Base-by-base conservation (phyloP, 148 eudicot genomes). In the Rhododendron williamsianum region DNA sequence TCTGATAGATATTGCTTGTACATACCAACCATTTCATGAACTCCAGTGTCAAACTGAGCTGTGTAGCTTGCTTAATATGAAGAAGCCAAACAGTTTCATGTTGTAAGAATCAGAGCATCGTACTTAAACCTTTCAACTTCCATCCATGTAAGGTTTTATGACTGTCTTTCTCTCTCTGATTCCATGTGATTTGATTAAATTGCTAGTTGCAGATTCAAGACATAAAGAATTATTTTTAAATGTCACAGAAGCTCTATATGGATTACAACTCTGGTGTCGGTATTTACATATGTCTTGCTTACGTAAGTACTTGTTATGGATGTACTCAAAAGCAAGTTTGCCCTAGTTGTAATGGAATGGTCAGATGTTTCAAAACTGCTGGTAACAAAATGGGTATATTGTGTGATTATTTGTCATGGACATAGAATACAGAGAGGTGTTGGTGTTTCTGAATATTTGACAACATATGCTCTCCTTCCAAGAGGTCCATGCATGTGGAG, bases 401-500 rank as follows among this genome's bases (percentile, higher is more conserved):
- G 27, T 19, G 33, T 58, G 10, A 36, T 38, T 78, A 11, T 78
- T 11, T 77, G 60, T 49, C 4, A 38, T 25, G 38, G 82, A 78
- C 15, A 2, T n/a, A 78, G 81, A 48, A 48, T 78, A 9, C 27
- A 27, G 52, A 43, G 54, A 78, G 54, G 21, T 82, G 3, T 54
- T 9, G 27, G 30, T 56, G 83, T 33, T 36, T 81, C 36, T 79
- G 21, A 46, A 45, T 48, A 79, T 82, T 82, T 41, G 35, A 30
- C 38, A 71, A 33, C 19, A 4, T 30, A 71, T 30, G 8, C 18
- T 30, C 76, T 71, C 76, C 76, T 41, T 81, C 1, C 52, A 16
- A 81, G 83, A 36, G 43, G 76, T 82, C 63, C 65, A 41, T 82
- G 49, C 72, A 25, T 63, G 33, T 82, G 84, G 74, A 63, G 54